phyloP scores from a whole-genome alignment of 192 early-diverging fungal genomes.

The Backusella morwellensis region DNA sequence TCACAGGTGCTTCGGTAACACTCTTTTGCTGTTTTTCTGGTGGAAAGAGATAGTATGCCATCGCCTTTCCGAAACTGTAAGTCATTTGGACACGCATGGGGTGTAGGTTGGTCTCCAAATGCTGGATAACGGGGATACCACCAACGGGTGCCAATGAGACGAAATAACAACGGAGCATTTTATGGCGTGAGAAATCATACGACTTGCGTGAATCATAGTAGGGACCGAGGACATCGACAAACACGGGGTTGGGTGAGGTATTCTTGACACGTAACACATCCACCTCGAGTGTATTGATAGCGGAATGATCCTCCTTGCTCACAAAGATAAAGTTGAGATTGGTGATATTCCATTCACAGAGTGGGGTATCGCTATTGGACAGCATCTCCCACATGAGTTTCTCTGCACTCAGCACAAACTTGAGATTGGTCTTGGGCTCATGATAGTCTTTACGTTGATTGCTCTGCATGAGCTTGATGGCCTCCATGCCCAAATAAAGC shows the following conservation, averaged over 20 bases:
- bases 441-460: slow-evolving; percentile 56
- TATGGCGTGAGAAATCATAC: slow-evolving; percentile 76
- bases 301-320: slow-evolving; percentile 86
- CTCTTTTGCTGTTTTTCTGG: slow-evolving; percentile 37
- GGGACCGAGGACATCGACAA: slow-evolving; percentile 57
- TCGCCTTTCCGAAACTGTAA: slow-evolving; percentile 78
- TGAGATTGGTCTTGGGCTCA: slow-evolving; percentile 54
- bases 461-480: slow-evolving; percentile 55
- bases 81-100: slow-evolving; percentile 84
- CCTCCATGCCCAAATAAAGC: slow-evolving; percentile 71
- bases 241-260: slow-evolving; percentile 52
- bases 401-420: slow-evolving; percentile 51
- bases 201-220: slow-evolving; percentile 53
- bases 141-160: slow-evolving; percentile 81
- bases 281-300: slow-evolving; percentile 68
- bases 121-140: slow-evolving; percentile 88
- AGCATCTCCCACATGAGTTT: slow-evolving; percentile 78
- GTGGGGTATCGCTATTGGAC: slow-evolving; percentile 56
- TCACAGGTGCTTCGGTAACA: background rate
- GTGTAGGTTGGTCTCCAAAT: slow-evolving; percentile 85
- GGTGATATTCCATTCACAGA: slow-evolving; percentile 71
- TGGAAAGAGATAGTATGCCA: slow-evolving; percentile 85
- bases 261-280: slow-evolving; percentile 73
- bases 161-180: slow-evolving; percentile 87
- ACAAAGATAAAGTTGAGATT: slow-evolving; percentile 64